phyloP scores from a whole-genome alignment of 441 rosid species.

The Populus tomentosa region DNA sequence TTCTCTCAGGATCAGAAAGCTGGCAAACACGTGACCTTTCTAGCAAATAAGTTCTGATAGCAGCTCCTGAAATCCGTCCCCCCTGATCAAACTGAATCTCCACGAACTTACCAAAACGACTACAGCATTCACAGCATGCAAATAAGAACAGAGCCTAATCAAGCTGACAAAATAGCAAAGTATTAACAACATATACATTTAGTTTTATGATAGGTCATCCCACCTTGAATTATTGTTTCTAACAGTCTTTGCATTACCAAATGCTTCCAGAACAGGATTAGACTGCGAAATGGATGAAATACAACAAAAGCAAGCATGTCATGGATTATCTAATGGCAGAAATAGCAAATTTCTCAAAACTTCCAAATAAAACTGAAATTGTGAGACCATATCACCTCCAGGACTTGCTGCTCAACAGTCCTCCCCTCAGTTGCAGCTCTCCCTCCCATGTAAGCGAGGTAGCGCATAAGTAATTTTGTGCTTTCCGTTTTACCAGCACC shows the following conservation, averaged over 20 bases:
- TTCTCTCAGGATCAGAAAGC: slow-evolving; percentile 97
- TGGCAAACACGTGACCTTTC: slow-evolving; percentile 99
- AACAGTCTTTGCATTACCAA: slow-evolving; percentile 99
- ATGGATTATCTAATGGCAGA: slow-evolving; percentile 2
- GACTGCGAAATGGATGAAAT: slow-evolving; percentile 57
- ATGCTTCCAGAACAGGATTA: slow-evolving; percentile 99
- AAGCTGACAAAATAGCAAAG: slow-evolving; percentile 10
- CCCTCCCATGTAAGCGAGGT: slow-evolving; percentile 99
- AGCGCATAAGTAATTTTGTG: slow-evolving; percentile 92
- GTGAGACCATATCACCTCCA: slow-evolving; percentile 57
- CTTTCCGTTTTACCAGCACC: slow-evolving; percentile 99
- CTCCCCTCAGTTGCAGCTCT: slow-evolving; percentile 95
- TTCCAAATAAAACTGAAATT: slow-evolving; percentile 5
- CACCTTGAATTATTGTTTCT: slow-evolving; percentile 99
- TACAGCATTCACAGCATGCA: slow-evolving; percentile 30
- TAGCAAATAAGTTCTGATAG: slow-evolving; percentile 90
- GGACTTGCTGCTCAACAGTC: slow-evolving; percentile 95
- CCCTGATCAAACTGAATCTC: slow-evolving; percentile 88
- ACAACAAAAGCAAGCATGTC: slow-evolving; percentile 7
- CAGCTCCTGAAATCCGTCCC: slow-evolving; percentile 98
- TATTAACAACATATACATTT: neutral
- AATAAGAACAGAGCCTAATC: slow-evolving; percentile 11
- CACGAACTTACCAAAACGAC: slow-evolving; percentile 99
- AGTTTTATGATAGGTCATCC: slow-evolving; percentile 11
- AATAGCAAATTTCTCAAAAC: slow-evolving; percentile 10